Percentiles rank a stretch among this genome's conserved stretches.
phyloP scores from a whole-genome alignment of 257 asterid genomes.

The Solanum phureja region DNA sequence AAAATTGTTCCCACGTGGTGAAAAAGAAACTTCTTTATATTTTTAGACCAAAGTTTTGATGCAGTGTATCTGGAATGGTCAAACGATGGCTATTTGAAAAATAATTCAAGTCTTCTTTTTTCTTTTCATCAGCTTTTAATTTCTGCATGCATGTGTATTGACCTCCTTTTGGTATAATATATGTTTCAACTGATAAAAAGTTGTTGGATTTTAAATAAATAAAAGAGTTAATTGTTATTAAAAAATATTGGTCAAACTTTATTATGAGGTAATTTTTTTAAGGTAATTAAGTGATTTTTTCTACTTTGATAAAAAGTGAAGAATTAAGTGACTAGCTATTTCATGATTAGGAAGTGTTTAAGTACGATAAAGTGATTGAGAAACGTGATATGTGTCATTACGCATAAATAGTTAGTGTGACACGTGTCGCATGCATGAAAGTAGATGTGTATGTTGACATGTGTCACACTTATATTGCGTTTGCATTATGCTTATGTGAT shows the following conservation, averaged over 20 bases:
- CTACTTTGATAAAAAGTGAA: not conserved
- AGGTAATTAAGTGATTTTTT: not conserved
- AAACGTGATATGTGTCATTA: not conserved
- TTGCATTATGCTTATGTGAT: not conserved
- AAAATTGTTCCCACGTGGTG: slow-evolving; percentile 24
- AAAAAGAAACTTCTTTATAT: slow-evolving; percentile 21
- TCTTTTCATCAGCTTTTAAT: not conserved
- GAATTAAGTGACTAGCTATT: not conserved
- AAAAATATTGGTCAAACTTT: not conserved
- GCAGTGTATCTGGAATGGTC: slow-evolving; percentile 5
- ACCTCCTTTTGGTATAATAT: not conserved
- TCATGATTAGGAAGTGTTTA: not conserved
- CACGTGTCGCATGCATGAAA: not conserved
- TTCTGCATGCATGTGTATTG: not conserved
- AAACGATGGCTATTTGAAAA: slow-evolving; percentile 2
- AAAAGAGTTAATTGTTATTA: not conserved
- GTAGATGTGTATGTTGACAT: not conserved
- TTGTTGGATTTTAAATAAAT: not conserved
- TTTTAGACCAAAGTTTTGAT: slow-evolving; percentile 19
- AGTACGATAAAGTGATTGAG: not conserved
- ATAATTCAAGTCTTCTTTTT: not conserved
- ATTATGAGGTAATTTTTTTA: not conserved
- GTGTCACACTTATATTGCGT: not conserved
- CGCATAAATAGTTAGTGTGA: not conserved
- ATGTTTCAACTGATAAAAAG: not conserved